Conservation (phyloP, 306 rosid genomes). For the Pachyrhizus erosus region DNA sequence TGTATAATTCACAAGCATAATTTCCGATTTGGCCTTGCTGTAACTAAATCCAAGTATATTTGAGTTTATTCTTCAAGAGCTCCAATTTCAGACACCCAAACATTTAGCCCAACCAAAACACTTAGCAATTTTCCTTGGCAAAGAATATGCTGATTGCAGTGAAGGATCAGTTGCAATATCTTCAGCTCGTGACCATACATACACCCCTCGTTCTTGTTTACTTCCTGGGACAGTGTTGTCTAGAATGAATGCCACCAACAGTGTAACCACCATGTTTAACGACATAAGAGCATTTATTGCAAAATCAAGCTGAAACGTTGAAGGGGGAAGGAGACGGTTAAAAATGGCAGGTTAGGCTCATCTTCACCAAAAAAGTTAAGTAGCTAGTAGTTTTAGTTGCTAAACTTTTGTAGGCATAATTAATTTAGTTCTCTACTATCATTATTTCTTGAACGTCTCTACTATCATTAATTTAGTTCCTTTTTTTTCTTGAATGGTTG, state of each 20-base stretch:
- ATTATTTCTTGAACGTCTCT: no score
- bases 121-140: constrained; percentile 59
- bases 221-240: constrained; percentile 85
- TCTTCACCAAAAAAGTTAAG: background rate
- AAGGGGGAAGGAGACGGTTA: background rate
- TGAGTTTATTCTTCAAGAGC: constrained; percentile 26
- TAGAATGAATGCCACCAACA: constrained; percentile 64
- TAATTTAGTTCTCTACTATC: no score
- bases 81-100: constrained; percentile 48
- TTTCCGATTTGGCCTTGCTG: constrained; percentile 29
- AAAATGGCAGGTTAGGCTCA: constrained; percentile 40
- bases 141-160: constrained; percentile 57
- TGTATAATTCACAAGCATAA: constrained; percentile 29
- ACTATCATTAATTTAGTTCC: no score
- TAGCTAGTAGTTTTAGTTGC: background rate
- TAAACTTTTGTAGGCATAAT: background rate
- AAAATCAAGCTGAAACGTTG: constrained; percentile 70
- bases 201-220: constrained; percentile 77
- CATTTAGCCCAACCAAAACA: constrained; percentile 54
- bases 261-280: constrained; percentile 82
- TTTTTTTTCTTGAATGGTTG: no score
- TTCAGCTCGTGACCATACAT: constrained; percentile 62
- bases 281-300: constrained; percentile 74
- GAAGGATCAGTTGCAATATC: constrained; percentile 66
- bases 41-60: background rate